Evolutionary conservation across 1,284 basidiomycete species (phyloP).

Genomic region (Microbotryomycetes sp.): DNA sequence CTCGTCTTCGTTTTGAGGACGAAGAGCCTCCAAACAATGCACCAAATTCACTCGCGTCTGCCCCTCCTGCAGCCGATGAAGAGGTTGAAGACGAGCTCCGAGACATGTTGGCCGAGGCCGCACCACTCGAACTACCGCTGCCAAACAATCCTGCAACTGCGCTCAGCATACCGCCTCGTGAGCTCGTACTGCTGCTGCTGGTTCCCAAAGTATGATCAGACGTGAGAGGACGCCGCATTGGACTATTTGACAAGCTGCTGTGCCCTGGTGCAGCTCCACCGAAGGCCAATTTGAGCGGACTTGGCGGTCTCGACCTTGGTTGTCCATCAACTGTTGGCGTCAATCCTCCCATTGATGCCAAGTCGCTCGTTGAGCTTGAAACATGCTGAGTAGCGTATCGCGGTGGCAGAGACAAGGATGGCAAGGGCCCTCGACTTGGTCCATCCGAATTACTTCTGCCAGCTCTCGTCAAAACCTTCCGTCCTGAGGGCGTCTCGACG

Average conservation of each 20-base stretch:
- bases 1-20: slow-evolving; percentile 18
- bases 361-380: not conserved
- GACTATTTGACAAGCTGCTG: not conserved
- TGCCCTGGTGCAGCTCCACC: not conserved
- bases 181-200: not conserved
- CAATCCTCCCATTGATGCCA: too few species aligned
- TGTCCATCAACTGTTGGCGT: not conserved
- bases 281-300: not conserved
- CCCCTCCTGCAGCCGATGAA: not conserved
- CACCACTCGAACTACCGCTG: not conserved
- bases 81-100: slow-evolving; percentile 1
- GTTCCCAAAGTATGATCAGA: not conserved
- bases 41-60: slow-evolving; percentile 27
- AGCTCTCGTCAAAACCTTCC: slow-evolving; percentile 3
- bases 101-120: not conserved
- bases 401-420: not conserved
- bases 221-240: not conserved
- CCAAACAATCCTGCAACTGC: slow-evolving; percentile 17
- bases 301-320: not conserved
- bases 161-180: slow-evolving; percentile 6
- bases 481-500: not conserved
- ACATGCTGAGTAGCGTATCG: not conserved
- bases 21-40: slow-evolving; percentile 19
- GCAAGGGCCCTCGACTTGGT: not conserved
- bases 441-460: slow-evolving; percentile 11